Base-by-base conservation (phyloP, 1,284 basidiomycete species). In the Heterobasidion parviporum region DNA sequence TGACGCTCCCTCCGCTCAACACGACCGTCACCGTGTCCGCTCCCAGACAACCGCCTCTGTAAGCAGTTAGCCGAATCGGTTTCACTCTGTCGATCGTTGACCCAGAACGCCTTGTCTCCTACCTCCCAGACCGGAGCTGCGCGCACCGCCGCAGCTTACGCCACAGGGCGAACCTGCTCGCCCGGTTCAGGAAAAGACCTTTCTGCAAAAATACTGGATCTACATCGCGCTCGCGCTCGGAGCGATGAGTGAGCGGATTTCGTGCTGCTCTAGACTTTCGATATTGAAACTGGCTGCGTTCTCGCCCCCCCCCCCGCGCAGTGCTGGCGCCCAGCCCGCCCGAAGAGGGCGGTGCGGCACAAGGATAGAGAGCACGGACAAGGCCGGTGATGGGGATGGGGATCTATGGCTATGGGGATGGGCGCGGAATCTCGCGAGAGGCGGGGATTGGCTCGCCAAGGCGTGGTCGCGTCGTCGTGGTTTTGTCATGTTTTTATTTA, bases 131-230 rank as follows among this genome's bases (percentile, higher is more conserved):
- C 86, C 87, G 49, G 77, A 80, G 57, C 73, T 90, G 46, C 79
- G 80, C 53, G 71, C 76, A 0, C 87, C 89, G 12, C 85, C 86
- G 12, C 80, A 79, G 1, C 68, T 92, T 57, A 83, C 81, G 18
- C 72, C 77, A 35, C 77, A 81, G 67, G 90, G 92, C 54, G 76
- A 83, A 63, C 79, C 81, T 18, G 74, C 85, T 32, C 69, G 75
- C 54, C 81, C 85, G 0, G 69, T 73, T 26, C 78, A 79, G 1
- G 90, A 92, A 67, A 89, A 93, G 71, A 74, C 81, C 8, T 92
- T 94, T 70, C 59, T 94, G 41, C 87, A 92, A 66, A 94, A 94
- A 70, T 94, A 94, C 70, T 94, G 92, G 90, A 73, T 94, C 69
- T 92, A 92, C 63, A 81, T 92, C 52, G 73, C 78, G 35, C 76